phyloP scores from a whole-genome alignment of 2,329 filamentous ascomycete species.

The Phoma sp. region DNA sequence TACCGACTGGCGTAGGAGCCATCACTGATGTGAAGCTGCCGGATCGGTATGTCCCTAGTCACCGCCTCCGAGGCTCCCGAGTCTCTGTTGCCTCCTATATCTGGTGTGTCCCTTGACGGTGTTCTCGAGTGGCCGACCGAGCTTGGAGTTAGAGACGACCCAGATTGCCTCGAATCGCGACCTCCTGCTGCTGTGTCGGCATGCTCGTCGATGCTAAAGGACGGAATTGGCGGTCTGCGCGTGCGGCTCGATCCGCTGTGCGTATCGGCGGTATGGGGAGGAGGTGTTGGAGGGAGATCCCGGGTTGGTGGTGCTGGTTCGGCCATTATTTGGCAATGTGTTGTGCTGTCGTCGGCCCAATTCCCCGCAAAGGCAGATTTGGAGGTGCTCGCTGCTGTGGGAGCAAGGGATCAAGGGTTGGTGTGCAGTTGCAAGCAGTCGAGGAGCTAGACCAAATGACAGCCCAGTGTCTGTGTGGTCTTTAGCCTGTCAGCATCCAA shows the following conservation, averaged over 20 bases:
- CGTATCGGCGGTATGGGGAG: slow-evolving; percentile 18
- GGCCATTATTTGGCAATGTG: slow-evolving; percentile 34
- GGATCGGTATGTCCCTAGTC: slow-evolving; percentile 44
- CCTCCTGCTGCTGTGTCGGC: slow-evolving; percentile 37
- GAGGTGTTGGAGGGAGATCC: slow-evolving; percentile 39
- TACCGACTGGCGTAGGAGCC: slow-evolving; percentile 41
- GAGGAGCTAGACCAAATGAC: slow-evolving; percentile 4
- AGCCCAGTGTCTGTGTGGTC: neutral
- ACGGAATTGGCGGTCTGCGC: slow-evolving; percentile 37
- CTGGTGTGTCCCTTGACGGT: slow-evolving; percentile 44
- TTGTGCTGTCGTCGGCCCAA: slow-evolving; percentile 13
- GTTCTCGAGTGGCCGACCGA: slow-evolving; percentile 46
- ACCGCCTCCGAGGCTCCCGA: slow-evolving; percentile 35
- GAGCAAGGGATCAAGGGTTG: neutral
- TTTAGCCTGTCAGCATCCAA: slow-evolving; percentile 22
- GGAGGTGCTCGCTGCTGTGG: neutral
- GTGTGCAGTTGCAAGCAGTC: neutral
- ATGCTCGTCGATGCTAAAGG: slow-evolving; percentile 44
- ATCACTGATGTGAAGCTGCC: slow-evolving; percentile 45
- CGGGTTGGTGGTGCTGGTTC: slow-evolving; percentile 31
- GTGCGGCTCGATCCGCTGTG: slow-evolving; percentile 23
- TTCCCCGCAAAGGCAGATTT: neutral
- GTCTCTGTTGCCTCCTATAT: slow-evolving; percentile 32
- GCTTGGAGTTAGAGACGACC: slow-evolving; percentile 42
- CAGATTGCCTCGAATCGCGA: slow-evolving; percentile 45